Evolutionary conservation across 148 eudicot genomes (phyloP), one percentile per base, ranked within the genome.

Genomic region (Limonium bicolor): DNA sequence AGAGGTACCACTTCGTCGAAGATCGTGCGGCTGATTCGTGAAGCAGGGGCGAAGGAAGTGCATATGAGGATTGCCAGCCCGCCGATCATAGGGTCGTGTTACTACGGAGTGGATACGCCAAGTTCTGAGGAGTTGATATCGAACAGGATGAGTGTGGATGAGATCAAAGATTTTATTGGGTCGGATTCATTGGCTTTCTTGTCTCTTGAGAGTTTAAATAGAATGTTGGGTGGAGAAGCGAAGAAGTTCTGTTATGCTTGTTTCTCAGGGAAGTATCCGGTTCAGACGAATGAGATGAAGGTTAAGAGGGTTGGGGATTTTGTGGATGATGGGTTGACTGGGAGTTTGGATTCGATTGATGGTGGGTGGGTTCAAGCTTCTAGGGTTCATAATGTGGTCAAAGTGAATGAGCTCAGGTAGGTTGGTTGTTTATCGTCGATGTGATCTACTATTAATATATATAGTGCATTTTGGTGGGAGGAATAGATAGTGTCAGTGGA

Each of bases 211-310:
- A 72, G 65, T 30, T 55, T 76, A 56, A 58, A 58, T 59, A 53
- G 50, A 58, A 6, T 68, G 49, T 32, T 78, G 71, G 96, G 77
- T 0, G 7, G 29, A 7, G 93, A 81, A 46, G 58, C 74, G 20
- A 51, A 59, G 1, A 73, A 41, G 30, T 78, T 50, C 30, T 86
- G 96, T 37, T 86, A 86, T 61, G 96, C 96, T 58, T 86, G 96
- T 51, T 86, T 86, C 46, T 70, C 87, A 2, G 93, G 96, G 29
- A 48, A 74, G 1, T 86, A 86, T 38, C 96, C 96, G 3, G 80
- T 86, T 11, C 43, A 41, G 56, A 86, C 94, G 0, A 65, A 48
- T 19, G 39, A 23, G 19, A 32, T 42, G 25, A 45, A 14, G 42
- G 76, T 78, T 40, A 72, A 80, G 39, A 54, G 73, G 27, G 56